A percentile compares a stretch with the other conserved stretches of the same genome.
These are phyloP conservation scores for Agroathelia rolfsii DNA, from an alignment of 1,284 basidiomycete genomes.

Conservation along the genomic window DNA sequence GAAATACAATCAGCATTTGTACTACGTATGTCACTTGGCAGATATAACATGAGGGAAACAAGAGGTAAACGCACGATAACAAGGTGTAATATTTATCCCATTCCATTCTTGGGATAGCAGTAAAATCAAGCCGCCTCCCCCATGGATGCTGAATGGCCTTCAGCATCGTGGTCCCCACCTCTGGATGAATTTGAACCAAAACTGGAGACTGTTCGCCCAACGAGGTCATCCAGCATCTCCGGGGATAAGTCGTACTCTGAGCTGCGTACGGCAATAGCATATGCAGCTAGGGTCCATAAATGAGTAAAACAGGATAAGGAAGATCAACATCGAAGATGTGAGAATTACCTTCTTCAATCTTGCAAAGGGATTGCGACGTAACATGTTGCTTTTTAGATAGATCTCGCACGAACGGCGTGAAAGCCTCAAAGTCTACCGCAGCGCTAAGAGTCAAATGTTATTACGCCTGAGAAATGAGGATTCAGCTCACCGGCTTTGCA, in stretches of 20 bases:
- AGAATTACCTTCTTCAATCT: conserved; percentile 84
- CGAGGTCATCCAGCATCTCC: conserved; percentile 58
- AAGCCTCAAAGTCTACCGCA: conserved; percentile 60
- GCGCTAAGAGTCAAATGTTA: conserved; percentile 1
- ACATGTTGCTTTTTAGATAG: conserved; percentile 84
- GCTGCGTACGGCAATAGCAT: conserved; percentile 56
- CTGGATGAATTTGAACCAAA: conserved; percentile 14
- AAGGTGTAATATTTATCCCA: too few species aligned
- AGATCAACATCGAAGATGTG: conserved; percentile 2
- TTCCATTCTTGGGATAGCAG: conserved; percentile 2
- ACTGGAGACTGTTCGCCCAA: conserved; percentile 36
- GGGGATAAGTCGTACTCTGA: conserved; percentile 63
- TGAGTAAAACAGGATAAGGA: conserved; percentile 6
- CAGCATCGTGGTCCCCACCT: conserved; percentile 20
- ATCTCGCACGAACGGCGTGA: conserved; percentile 60
- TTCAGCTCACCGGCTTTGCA: conserved; percentile 63
- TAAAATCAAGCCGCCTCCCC: conserved; percentile 1
- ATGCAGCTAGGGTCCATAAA: conserved; percentile 39
- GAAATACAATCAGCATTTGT: too few species aligned
- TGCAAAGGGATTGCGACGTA: conserved; percentile 77
- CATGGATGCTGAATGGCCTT: conserved; percentile 11
- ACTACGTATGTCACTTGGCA: too few species aligned
- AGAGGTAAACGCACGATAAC: too few species aligned
- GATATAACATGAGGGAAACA: too few species aligned
- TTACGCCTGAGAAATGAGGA: conserved; percentile 3